A percentile compares a stretch with the other conserved stretches of the same genome.
Conservation (phyloP, 1,139 yeast species). For the Ogataea hybrid region DNA sequence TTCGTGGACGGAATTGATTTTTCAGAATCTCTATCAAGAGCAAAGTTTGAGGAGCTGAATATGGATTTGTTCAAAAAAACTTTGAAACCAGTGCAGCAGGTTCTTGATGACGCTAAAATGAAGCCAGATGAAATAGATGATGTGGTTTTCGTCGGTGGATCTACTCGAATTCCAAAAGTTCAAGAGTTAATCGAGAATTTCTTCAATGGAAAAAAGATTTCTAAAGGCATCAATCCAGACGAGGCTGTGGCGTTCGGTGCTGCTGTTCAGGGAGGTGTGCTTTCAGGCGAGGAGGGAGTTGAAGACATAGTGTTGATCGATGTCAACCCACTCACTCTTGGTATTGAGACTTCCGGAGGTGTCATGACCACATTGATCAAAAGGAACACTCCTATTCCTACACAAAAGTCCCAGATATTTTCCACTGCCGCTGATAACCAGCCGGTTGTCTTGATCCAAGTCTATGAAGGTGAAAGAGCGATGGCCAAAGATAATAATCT, state of each 20-base stretch:
- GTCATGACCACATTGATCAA: constrained; percentile 96
- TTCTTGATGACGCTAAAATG: constrained; percentile 83
- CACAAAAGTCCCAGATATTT: constrained; percentile 94
- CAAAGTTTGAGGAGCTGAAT: constrained; percentile 93
- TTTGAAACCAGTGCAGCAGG: constrained; percentile 90
- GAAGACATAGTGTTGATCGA: constrained; percentile 87
- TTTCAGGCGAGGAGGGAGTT: constrained; percentile 77
- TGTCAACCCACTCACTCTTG: constrained; percentile 91
- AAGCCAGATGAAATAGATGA: constrained; percentile 84
- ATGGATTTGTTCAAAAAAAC: constrained; percentile 85
- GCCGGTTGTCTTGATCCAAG: constrained; percentile 95
- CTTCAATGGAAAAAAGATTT: constrained; percentile 91
- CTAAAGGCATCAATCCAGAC: constrained; percentile 96
- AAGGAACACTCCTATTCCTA: constrained; percentile 96
- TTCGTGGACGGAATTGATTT: constrained; percentile 95
- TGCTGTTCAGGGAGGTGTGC: constrained; percentile 95
- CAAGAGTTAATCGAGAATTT: constrained; percentile 83
- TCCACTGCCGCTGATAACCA: constrained; percentile 97
- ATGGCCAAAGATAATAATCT: constrained; percentile 93
- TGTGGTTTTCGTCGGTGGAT: constrained; percentile 95
- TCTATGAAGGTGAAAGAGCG: constrained; percentile 96
- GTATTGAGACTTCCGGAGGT: constrained; percentile 98
- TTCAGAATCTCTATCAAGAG: constrained; percentile 89
- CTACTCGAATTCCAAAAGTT: constrained; percentile 97
- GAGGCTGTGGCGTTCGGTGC: constrained; percentile 99